Base-by-base conservation (phyloP, 306 rosid genomes). In the Vigna mungo region DNA sequence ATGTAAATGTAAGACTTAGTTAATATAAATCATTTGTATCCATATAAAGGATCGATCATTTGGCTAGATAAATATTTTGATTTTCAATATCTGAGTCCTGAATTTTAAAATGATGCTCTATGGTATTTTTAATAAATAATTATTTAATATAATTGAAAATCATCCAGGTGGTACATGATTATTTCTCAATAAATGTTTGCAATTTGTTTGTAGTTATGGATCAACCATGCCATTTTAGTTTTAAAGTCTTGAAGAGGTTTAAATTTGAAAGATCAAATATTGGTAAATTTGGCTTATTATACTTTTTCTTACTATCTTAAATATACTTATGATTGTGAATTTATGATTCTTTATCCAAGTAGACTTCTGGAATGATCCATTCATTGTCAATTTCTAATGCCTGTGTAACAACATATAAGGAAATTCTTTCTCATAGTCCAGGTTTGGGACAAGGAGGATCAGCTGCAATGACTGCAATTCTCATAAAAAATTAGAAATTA, bases 361-460 rank as follows among this genome's bases (percentile, higher is more conserved):
- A 63, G 92, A 86, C 41, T 90, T 90, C 75, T 90, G 89, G 87
- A 71, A 85, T 1, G 90, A 90, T 83, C 84, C 95, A 20, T 72
- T 63, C 78, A 79, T 86, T 21, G 85, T 84, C 92, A 21, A 86
- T 90, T 62, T 11, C 70, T 43, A 86, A 83, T 80, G 89, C 95
- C 36, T 90, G 88, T 41, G 89, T 79, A 83, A 70, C 78, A 63
- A 90, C 95, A 77, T 92, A 90, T 74, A 82, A 85, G 78, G 92
- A 88, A 30, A 90, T 90, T 83, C 92, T 90, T 61, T 74, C 95
- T 7, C 95, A 90, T 84, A 88, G 76, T 75, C 90, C 89, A 23
- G 95, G 88, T 84, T 81, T 90, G 80, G 21, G 21, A 1, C 1
- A 1, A 20, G 21, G 21, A 20, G 21, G 21, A 20, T 20, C 21